Conservation (phyloP, 2,329 filamentous ascomycete genomes). For the Mycogone perniciosa region DNA sequence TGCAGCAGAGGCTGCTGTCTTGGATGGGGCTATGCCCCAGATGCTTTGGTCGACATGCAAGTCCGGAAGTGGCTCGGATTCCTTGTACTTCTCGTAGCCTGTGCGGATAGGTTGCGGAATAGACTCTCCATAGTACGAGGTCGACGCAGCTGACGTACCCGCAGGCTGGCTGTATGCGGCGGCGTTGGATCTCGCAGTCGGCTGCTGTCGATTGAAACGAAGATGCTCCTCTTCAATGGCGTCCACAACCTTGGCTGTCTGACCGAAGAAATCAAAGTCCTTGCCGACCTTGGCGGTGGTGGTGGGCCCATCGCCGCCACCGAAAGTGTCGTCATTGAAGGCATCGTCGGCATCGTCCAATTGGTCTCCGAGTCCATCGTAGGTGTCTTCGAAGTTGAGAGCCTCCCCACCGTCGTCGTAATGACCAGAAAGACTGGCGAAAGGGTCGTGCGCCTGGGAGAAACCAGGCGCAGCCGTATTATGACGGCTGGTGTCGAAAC, state of each 20-base stretch:
- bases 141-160: slow-evolving; percentile 21
- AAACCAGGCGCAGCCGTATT: slow-evolving; percentile 70
- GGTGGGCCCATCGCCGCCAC: slow-evolving; percentile 23
- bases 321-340: slow-evolving; percentile 97
- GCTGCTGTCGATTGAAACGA: slow-evolving; percentile 70
- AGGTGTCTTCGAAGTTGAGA: slow-evolving; percentile 89
- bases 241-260: slow-evolving; percentile 78
- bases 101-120: slow-evolving; percentile 57
- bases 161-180: slow-evolving; percentile 29
- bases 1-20: slow-evolving; percentile 29
- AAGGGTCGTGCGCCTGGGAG: slow-evolving; percentile 76
- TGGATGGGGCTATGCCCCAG: slow-evolving; percentile 69
- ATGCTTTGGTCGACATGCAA: slow-evolving; percentile 89
- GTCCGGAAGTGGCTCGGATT: slow-evolving; percentile 78
- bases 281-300: slow-evolving; percentile 60
- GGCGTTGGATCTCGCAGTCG: slow-evolving; percentile 37
- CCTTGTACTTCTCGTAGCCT: slow-evolving; percentile 88
- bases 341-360: slow-evolving; percentile 88
- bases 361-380: slow-evolving; percentile 86
- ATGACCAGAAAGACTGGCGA: slow-evolving; percentile 68
- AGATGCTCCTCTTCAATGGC: slow-evolving; percentile 88
- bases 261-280: slow-evolving; percentile 95
- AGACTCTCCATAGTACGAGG: slow-evolving; percentile 39
- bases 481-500: slow-evolving; percentile 66
- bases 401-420: slow-evolving; percentile 53